These are phyloP conservation scores for Diplodia corticola DNA, from an alignment of 2,329 filamentous ascomycete species.

Conservation along the genomic window DNA sequence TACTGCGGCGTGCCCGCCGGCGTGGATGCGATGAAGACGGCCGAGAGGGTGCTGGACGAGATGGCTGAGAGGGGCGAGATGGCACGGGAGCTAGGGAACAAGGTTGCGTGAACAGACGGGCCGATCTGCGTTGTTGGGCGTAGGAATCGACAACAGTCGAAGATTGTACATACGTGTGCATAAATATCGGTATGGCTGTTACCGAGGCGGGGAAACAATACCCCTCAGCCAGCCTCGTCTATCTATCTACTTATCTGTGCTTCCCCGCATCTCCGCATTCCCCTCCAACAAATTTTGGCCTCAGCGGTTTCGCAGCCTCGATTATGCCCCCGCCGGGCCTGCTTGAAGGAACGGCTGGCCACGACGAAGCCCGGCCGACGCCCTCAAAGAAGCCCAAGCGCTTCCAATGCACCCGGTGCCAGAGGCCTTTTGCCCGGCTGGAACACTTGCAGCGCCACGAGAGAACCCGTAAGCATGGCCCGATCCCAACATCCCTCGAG, in stretches of 20 bases:
- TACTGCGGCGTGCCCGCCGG: conserved; percentile 58
- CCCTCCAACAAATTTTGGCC: neutral
- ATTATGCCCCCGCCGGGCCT: neutral
- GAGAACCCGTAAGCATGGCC: conserved; percentile 37
- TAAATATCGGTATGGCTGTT: neutral
- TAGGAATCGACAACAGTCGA: too few species aligned
- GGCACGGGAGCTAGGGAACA: conserved; percentile 50
- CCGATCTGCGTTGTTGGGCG: too few species aligned
- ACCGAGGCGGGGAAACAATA: neutral
- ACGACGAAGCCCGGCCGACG: conserved; percentile 27
- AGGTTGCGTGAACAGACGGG: too few species aligned
- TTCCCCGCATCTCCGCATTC: conserved; percentile 20
- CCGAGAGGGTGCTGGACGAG: conserved; percentile 53
- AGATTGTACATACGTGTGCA: neutral
- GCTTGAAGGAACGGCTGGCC: conserved; percentile 30
- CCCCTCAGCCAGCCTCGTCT: neutral
- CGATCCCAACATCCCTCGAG: neutral
- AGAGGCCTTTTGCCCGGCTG: conserved; percentile 39
- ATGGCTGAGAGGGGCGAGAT: conserved; percentile 51
- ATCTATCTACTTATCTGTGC: neutral
- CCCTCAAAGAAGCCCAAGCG: conserved; percentile 41
- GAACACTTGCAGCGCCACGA: conserved; percentile 46
- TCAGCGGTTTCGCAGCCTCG: neutral
- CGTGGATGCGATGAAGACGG: conserved; percentile 56
- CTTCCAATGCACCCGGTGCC: conserved; percentile 37